Evolutionary conservation across 2,329 filamentous ascomycete genomes (phyloP).

Genomic region (Verticillium albo-atrum): DNA sequence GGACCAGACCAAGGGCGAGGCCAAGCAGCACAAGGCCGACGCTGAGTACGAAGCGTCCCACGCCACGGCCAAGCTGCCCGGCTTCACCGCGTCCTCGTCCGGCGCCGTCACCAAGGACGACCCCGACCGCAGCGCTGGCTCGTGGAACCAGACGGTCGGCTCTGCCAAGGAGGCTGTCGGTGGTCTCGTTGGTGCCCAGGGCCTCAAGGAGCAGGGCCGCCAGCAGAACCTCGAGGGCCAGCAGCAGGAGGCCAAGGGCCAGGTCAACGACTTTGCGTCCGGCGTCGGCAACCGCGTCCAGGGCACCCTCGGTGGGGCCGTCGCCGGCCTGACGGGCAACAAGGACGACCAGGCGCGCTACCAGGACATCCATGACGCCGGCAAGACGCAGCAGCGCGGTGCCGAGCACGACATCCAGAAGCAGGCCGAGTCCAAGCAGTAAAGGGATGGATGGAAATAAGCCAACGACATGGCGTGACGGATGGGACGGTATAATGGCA

Average conservation of each 20-base stretch:
- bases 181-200: conserved; percentile 63
- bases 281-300: conserved; percentile 64
- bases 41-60: conserved; percentile 71
- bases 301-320: conserved; percentile 66
- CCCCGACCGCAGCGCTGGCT: conserved; percentile 65
- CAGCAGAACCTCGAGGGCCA: conserved; percentile 79
- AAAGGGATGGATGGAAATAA: not conserved
- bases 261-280: conserved; percentile 67
- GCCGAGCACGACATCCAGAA: conserved; percentile 78
- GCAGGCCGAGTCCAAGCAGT: conserved; percentile 49
- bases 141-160: conserved; percentile 87
- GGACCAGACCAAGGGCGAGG: conserved; percentile 62
- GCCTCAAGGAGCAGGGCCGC: conserved; percentile 67
- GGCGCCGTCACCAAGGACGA: conserved; percentile 70
- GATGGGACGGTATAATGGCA: not conserved
- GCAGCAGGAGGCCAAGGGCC: conserved; percentile 76
- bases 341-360: conserved; percentile 58
- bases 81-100: conserved; percentile 62
- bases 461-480: not conserved
- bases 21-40: conserved; percentile 60
- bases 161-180: conserved; percentile 79
- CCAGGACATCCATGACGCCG: conserved; percentile 68
- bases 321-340: conserved; percentile 72
- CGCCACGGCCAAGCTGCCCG: conserved; percentile 68
- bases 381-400: conserved; percentile 79